Evolutionary conservation across 2,329 filamentous ascomycete species (phyloP).

Genomic region (Alternaria solani): DNA sequence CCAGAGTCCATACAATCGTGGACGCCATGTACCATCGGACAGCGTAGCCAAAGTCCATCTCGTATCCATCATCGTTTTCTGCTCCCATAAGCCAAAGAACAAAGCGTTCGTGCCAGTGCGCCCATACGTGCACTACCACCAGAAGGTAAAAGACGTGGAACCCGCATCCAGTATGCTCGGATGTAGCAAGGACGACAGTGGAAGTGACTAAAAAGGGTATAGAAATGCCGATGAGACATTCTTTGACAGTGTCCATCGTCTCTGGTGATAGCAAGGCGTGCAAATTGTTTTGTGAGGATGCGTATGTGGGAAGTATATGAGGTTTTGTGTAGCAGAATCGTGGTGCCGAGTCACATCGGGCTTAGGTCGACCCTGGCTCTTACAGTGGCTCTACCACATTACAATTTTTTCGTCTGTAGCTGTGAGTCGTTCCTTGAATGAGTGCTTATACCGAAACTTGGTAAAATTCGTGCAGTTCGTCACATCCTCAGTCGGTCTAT

Average conservation of each 20-base stretch:
- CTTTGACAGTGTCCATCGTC: rapidly evolving
- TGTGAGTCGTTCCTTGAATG: neutral
- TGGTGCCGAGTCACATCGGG: neutral
- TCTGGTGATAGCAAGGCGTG: neutral
- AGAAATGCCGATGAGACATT: neutral
- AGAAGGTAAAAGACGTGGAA: neutral
- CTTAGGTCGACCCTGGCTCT: neutral
- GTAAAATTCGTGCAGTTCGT: neutral
- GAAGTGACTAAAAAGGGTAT: neutral
- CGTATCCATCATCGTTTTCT: neutral
- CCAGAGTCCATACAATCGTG: neutral
- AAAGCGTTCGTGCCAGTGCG: neutral
- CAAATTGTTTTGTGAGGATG: neutral
- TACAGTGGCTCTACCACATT: neutral
- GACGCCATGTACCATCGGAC: neutral
- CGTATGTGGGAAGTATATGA: neutral
- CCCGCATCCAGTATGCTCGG: neutral
- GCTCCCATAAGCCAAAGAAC: neutral
- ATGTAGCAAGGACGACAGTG: neutral
- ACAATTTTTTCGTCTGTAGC: neutral
- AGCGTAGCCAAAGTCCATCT: neutral
- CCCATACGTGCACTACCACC: neutral
- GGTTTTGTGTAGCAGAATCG: neutral
- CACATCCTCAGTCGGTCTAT: neutral
- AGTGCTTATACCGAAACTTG: neutral